These are phyloP conservation scores for Umbelopsis isabellina DNA, from an alignment of 192 early-diverging fungal species.

Conservation along the genomic window DNA sequence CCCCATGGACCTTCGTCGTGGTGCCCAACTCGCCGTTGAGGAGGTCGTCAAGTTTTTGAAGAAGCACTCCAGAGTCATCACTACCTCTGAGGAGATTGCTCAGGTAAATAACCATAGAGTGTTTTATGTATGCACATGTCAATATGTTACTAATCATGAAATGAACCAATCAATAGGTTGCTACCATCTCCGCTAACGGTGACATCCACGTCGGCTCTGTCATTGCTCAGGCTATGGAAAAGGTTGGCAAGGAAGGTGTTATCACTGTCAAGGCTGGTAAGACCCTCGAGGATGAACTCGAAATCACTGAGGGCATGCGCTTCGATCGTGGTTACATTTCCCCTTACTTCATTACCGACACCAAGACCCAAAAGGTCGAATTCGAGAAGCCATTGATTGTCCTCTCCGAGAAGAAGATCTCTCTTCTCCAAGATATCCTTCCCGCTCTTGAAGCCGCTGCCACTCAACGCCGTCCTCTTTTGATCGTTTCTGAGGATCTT, in stretches of 20 bases:
- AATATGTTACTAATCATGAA: not conserved
- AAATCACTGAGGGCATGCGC: conserved; percentile 99
- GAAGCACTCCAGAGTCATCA: conserved; percentile 88
- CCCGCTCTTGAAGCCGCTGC: conserved; percentile 96
- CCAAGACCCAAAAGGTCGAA: conserved; percentile 98
- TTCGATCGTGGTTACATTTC: conserved; percentile 99
- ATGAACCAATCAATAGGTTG: conserved; percentile 47
- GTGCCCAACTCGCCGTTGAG: conserved; percentile 93
- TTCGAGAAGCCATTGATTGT: conserved; percentile 99
- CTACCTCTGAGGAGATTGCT: conserved; percentile 94
- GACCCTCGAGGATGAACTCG: conserved; percentile 98
- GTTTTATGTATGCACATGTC: not conserved
- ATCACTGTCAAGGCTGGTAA: conserved; percentile 99
- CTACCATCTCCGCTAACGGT: conserved; percentile 99
- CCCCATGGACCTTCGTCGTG: conserved; percentile 97
- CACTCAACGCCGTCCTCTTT: conserved; percentile 91
- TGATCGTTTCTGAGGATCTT: conserved; percentile 98
- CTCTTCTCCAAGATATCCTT: conserved; percentile 91
- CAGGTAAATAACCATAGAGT: conserved; percentile 63
- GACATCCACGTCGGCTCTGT: conserved; percentile 94
- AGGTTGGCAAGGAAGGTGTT: conserved; percentile 99
- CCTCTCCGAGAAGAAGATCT: conserved; percentile 99
- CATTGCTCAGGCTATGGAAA: conserved; percentile 99
- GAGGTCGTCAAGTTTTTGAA: conserved; percentile 92
- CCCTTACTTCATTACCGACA: conserved; percentile 99